Evolutionary conservation across 2,329 filamentous ascomycete genomes (phyloP), one percentile per base, ranked within the genome.

Genomic region (Chrysosporium keratinophilum): DNA sequence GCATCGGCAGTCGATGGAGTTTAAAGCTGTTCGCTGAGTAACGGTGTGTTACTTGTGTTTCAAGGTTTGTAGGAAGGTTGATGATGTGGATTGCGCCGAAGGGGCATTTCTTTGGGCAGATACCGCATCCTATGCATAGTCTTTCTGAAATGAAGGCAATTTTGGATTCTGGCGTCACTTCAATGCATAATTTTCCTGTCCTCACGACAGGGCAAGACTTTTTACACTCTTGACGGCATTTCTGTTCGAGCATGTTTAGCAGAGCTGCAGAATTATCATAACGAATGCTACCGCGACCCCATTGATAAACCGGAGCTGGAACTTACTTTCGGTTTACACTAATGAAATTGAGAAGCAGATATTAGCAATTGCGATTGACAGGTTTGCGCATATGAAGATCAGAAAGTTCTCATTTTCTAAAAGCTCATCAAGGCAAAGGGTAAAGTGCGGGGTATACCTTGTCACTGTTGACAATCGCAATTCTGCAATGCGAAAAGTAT

Each of bases 11-110:
- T 64, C 94, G 84, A 74, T 98, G 93, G 62, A 98, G 83, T 80
- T 98, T 98, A 83, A 98, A 98, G 76, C 90, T 96, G 80, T 98
- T 98, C 71, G 93, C 91, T 53, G 91, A 95, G 78, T 98, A 98
- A 69, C 93, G 87, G 73, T 98, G 94, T 63, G 93, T 97, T 67
- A 98, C 89, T 72, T 97, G 87, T 61, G 86, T 94, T 74, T 98
- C 93, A 72, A 98, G 85, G 75, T 98, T 98, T 71, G 93, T 98
- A 63, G 94, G 93, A 78, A 98, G 77, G 78, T 98, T 98, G 88
- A 98, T 98, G 73, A 98, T 98, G 71, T 91, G 94, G 75, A 98
- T 98, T 61, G 93, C 93, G 68, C 90, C 86, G 74, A 98, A 98
- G 14, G 93, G 93, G 72, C 93, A 98, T 74, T 97, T 97, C 78